Evolutionary conservation across 2,329 filamentous ascomycete genomes (phyloP).

Genomic region (Dothistroma pini): DNA sequence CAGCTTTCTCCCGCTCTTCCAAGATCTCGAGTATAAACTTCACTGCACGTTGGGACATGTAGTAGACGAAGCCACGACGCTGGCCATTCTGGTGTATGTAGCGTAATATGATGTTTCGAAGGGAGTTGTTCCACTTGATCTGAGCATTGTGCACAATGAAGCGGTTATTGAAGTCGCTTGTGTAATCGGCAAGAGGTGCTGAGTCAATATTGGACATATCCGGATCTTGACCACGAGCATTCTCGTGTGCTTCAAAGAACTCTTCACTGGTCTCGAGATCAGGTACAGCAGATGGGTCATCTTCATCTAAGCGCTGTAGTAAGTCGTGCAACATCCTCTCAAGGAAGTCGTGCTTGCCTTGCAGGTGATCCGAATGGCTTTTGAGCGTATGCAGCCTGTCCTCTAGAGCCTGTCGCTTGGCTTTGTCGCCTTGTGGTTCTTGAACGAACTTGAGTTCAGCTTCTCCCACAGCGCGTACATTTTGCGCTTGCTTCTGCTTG

Average conservation of each 20-base stretch:
- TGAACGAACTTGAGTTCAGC: conserved; percentile 62
- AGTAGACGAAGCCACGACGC: conserved; percentile 93
- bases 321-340: conserved; percentile 56
- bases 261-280: conserved; percentile 44
- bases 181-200: conserved; percentile 71
- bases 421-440: conserved; percentile 47
- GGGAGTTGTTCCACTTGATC: conserved; percentile 95
- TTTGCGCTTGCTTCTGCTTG: conserved; percentile 70
- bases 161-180: conserved; percentile 94
- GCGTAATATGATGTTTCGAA: conserved; percentile 92
- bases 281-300: conserved; percentile 49
- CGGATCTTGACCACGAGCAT: conserved; percentile 41
- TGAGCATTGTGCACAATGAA: conserved; percentile 98
- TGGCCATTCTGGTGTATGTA: conserved; percentile 98
- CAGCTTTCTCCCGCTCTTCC: conserved; percentile 81
- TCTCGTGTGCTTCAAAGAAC: conserved; percentile 51
- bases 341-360: conserved; percentile 58
- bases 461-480: conserved; percentile 69
- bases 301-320: conserved; percentile 54
- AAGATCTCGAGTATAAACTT: conserved; percentile 99
- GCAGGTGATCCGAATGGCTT: conserved; percentile 55
- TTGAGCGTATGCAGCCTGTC: conserved; percentile 55
- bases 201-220: conserved; percentile 58
- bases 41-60: conserved; percentile 89
- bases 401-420: conserved; percentile 50